These are phyloP conservation scores for Pseudofabraea citricarpa DNA, from an alignment of 2,329 filamentous ascomycete genomes.

Conservation along the genomic window DNA sequence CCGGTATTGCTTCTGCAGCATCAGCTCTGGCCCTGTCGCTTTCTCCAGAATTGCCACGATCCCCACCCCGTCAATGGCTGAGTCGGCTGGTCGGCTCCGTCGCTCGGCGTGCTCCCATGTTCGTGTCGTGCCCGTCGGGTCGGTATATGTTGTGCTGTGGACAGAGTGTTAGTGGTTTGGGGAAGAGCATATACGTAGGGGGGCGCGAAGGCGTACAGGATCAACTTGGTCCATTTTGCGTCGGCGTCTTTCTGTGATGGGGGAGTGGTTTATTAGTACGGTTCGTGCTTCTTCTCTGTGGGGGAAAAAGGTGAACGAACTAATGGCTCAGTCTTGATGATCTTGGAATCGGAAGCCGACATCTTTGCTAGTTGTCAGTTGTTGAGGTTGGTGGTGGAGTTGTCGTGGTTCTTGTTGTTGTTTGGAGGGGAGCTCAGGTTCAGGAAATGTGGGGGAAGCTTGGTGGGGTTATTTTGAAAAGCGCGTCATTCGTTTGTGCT, in stretches of 20 bases:
- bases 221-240: slow-evolving; percentile 55
- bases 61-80: slow-evolving; percentile 67
- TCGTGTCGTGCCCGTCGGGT: slow-evolving; percentile 52
- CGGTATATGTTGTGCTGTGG: slow-evolving; percentile 55
- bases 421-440: no score
- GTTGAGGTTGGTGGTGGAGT: no score
- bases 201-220: slow-evolving; percentile 38
- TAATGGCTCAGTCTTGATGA: slow-evolving; percentile 39
- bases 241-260: slow-evolving; percentile 32
- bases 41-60: slow-evolving; percentile 65
- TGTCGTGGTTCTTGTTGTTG: no score
- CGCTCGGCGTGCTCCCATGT: slow-evolving; percentile 72
- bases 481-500: no score
- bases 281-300: slow-evolving; percentile 5
- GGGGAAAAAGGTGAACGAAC: slow-evolving; percentile 26
- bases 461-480: no score
- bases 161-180: slow-evolving; percentile 1
- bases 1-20: slow-evolving; percentile 64
- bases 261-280: neutral
- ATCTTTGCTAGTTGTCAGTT: no score
- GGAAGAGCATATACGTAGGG: neutral
- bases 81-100: slow-evolving; percentile 56
- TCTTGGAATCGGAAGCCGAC: slow-evolving; percentile 38
- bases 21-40: slow-evolving; percentile 46
- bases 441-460: no score